phyloP scores from a whole-genome alignment of 768 basidiomycete species.

The Phlegmacium glaucopus region DNA sequence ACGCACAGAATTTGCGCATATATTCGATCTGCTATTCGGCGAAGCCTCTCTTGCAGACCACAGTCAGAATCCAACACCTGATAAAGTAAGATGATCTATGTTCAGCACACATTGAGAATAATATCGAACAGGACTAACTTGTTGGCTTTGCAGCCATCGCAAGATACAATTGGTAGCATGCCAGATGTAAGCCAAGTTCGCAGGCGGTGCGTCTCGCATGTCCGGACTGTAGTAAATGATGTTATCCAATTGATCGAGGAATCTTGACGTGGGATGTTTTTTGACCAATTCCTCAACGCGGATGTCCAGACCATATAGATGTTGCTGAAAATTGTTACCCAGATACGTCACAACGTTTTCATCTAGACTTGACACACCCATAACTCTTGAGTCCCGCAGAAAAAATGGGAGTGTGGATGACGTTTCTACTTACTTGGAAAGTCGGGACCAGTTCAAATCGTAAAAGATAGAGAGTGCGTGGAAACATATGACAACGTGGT shows the following conservation, averaged over 20 bases:
- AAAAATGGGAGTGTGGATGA: too few species aligned
- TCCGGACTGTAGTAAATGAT: background rate
- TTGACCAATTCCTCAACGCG: background rate
- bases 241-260: background rate
- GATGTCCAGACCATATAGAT: background rate
- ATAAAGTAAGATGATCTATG: too few species aligned
- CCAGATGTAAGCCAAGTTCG: background rate
- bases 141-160: conserved; percentile 1
- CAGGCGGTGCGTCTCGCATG: background rate
- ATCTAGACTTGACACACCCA: too few species aligned
- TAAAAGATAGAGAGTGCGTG: background rate
- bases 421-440: background rate
- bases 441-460: background rate
- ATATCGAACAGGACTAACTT: background rate
- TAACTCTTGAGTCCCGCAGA: too few species aligned
- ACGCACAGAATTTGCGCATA: conserved; percentile 1
- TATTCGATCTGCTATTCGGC: background rate
- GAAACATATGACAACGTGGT: conserved; percentile 1
- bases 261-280: background rate
- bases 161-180: background rate
- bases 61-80: background rate
- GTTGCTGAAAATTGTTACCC: background rate
- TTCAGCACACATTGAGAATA: too few species aligned
- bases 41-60: background rate
- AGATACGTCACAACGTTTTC: too few species aligned